These are phyloP conservation scores for Leptodermis oblonga DNA, from an alignment of 257 asterid species.

Conservation along the genomic window DNA sequence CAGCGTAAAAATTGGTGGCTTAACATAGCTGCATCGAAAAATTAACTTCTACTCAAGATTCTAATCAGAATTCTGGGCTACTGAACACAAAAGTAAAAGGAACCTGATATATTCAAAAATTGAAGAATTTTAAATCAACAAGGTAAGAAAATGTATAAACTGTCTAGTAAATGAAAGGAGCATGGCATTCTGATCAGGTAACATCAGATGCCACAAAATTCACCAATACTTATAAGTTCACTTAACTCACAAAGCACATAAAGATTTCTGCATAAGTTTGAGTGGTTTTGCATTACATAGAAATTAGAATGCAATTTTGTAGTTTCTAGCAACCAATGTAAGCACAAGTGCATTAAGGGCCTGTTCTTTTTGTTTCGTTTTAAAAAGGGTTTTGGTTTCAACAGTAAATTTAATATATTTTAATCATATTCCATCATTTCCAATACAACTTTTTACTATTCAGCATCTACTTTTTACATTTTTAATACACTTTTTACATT, in stretches of 20 bases:
- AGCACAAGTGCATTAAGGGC: neutral
- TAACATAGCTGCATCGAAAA: conserved; percentile 53
- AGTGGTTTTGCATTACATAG: neutral
- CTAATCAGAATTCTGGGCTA: neutral
- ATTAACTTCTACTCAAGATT: neutral
- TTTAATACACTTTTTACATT: no score
- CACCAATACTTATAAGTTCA: neutral
- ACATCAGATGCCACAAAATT: neutral
- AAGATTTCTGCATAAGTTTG: neutral
- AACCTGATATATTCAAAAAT: neutral
- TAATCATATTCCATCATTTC: no score
- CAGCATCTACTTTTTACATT: no score
- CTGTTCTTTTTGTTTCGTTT: no score
- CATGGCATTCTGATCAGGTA: neutral
- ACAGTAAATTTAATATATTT: no score
- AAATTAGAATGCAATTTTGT: neutral
- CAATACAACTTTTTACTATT: no score
- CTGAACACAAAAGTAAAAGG: neutral
- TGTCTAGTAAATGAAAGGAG: neutral
- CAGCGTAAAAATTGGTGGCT: conserved; percentile 83
- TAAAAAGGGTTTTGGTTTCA: no score
- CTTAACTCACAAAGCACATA: neutral
- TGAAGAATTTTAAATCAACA: neutral
- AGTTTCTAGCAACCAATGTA: neutral
- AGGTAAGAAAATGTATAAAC: neutral